Conservation (phyloP, 1,284 basidiomycete species). For the Rhodofomes roseus region DNA sequence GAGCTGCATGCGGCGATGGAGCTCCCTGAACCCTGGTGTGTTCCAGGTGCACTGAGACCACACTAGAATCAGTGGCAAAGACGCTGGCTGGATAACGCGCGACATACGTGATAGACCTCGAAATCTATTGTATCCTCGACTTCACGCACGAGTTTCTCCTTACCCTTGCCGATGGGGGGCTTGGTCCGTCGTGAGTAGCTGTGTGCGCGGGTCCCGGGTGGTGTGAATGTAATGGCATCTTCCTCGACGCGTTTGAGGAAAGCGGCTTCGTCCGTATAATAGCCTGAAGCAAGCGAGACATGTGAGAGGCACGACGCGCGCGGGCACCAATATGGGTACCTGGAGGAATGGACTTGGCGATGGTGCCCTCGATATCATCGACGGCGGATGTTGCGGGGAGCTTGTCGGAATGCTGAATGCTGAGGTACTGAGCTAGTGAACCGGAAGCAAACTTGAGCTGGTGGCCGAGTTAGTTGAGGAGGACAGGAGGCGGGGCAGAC, state of each 20-base stretch:
- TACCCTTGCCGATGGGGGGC: slow-evolving; percentile 33
- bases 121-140: slow-evolving; percentile 64
- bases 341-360: slow-evolving; percentile 78
- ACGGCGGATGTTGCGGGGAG: slow-evolving; percentile 73
- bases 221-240: slow-evolving; percentile 74
- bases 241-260: slow-evolving; percentile 71
- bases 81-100: background rate
- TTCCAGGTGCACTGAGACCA: slow-evolving; percentile 67
- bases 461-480: background rate
- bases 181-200: slow-evolving; percentile 64
- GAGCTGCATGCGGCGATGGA: slow-evolving; percentile 92
- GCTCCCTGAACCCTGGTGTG: slow-evolving; percentile 89
- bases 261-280: slow-evolving; percentile 58
- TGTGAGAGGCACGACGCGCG: background rate
- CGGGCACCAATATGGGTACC: slow-evolving; percentile 37
- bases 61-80: background rate
- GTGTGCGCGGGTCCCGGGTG: slow-evolving; percentile 73
- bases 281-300: slow-evolving; percentile 23
- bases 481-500: slow-evolving; percentile 4
- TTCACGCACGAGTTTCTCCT: slow-evolving; percentile 45
- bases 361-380: slow-evolving; percentile 81
- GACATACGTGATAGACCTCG: slow-evolving; percentile 83
- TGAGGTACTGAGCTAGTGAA: slow-evolving; percentile 74
- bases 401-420: slow-evolving; percentile 65
- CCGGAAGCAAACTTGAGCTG: slow-evolving; percentile 87